phyloP scores from a whole-genome alignment of 805 yeast species.

The Hagleromyces aurorensis region DNA sequence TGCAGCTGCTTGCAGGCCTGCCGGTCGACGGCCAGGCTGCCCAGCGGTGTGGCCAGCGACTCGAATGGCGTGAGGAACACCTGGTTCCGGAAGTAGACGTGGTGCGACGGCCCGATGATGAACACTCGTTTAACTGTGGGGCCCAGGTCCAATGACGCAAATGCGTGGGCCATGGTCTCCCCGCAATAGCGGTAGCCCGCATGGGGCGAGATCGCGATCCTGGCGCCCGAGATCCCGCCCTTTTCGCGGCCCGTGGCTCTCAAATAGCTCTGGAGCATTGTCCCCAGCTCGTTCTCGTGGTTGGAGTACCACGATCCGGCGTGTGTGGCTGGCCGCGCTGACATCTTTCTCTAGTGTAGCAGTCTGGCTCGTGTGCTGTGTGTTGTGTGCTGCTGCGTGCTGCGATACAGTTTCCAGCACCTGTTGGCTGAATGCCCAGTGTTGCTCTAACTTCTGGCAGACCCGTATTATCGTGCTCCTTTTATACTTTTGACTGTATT shows the following conservation, averaged over 20 bases:
- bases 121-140: constrained; percentile 50
- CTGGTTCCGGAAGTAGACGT: constrained; percentile 62
- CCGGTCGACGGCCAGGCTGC: constrained; percentile 59
- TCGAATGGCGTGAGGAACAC: constrained; percentile 47
- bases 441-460: too few species aligned
- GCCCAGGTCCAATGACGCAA: constrained; percentile 54
- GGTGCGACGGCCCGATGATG: constrained; percentile 90
- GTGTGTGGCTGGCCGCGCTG: constrained; percentile 63
- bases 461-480: too few species aligned
- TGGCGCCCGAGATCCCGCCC: constrained; percentile 29
- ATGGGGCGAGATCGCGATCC: constrained; percentile 45
- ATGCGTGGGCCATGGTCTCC: constrained; percentile 65
- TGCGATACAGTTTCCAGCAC: too few species aligned
- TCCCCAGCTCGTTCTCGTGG: constrained; percentile 35
- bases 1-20: constrained; percentile 34
- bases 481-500: constrained; percentile 1
- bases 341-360: constrained; percentile 4
- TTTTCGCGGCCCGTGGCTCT: constrained; percentile 7
- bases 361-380: not conserved
- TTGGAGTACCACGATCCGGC: constrained; percentile 86
- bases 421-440: too few species aligned
- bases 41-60: constrained; percentile 74
- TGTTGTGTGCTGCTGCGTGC: too few species aligned
- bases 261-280: constrained; percentile 46
- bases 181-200: constrained; percentile 91